These are phyloP conservation scores for Eremothecium gossypii DNA, from an alignment of 1,139 yeast species.

Conservation along the genomic window DNA sequence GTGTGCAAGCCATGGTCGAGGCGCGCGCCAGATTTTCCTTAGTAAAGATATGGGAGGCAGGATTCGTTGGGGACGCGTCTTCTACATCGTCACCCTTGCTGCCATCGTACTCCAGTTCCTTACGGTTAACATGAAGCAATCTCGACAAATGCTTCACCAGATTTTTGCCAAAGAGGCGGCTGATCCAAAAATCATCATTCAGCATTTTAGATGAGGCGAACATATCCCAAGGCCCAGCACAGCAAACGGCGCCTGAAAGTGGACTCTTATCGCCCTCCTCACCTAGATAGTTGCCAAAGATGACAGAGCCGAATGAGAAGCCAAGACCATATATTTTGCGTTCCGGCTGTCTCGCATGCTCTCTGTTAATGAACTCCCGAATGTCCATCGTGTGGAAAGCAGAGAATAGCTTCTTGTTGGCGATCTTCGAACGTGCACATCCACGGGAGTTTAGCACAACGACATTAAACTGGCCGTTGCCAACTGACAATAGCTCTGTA, in stretches of 20 bases:
- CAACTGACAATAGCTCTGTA: slow-evolving; percentile 22
- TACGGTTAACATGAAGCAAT: slow-evolving; percentile 52
- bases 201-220: slow-evolving; percentile 46
- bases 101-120: slow-evolving; percentile 37
- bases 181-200: slow-evolving; percentile 48
- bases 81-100: slow-evolving; percentile 23
- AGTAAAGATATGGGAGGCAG: slow-evolving; percentile 26
- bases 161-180: slow-evolving; percentile 50
- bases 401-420: slow-evolving; percentile 66
- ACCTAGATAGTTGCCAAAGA: slow-evolving; percentile 72
- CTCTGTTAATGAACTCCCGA: slow-evolving; percentile 44
- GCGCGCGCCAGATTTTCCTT: slow-evolving; percentile 32
- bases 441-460: slow-evolving; percentile 79
- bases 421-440: slow-evolving; percentile 72
- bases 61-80: slow-evolving; percentile 29
- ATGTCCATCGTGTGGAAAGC: slow-evolving; percentile 71
- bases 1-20: slow-evolving; percentile 31
- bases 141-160: slow-evolving; percentile 59
- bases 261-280: slow-evolving; percentile 48
- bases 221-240: slow-evolving; percentile 85
- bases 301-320: slow-evolving; percentile 80
- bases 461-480: slow-evolving; percentile 43
- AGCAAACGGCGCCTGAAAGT: slow-evolving; percentile 55
- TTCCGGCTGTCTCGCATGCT: slow-evolving; percentile 51
- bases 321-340: slow-evolving; percentile 74